A percentile compares a stretch with the other conserved stretches of the same genome.
Evolutionary conservation across 2,329 filamentous ascomycete genomes (phyloP).

Genomic region (Leptographium galeiforme): DNA sequence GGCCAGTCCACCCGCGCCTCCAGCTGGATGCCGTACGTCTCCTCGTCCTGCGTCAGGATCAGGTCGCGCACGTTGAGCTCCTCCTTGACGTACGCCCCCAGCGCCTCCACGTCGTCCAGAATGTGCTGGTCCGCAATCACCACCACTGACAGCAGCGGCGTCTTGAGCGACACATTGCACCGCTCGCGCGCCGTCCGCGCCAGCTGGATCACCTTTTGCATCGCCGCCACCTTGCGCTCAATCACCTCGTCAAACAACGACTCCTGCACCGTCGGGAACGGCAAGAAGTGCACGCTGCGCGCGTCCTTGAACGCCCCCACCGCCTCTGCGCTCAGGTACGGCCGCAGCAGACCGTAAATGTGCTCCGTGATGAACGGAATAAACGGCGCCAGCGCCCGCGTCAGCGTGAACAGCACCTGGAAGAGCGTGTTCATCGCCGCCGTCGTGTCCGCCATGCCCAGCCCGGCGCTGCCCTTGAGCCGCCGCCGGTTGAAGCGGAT

Average conservation of each 20-base stretch:
- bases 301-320: slow-evolving; percentile 50
- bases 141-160: slow-evolving; percentile 75
- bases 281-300: slow-evolving; percentile 82
- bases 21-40: slow-evolving; percentile 84
- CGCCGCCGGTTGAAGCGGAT: slow-evolving; percentile 88
- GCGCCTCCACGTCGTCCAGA: slow-evolving; percentile 70
- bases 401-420: slow-evolving; percentile 81
- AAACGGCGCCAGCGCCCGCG: slow-evolving; percentile 81
- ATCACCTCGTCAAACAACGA: slow-evolving; percentile 79
- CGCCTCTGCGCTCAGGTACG: slow-evolving; percentile 61
- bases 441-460: slow-evolving; percentile 71
- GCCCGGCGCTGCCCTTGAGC: slow-evolving; percentile 77
- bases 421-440: slow-evolving; percentile 91
- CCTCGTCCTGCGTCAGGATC: slow-evolving; percentile 73
- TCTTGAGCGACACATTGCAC: slow-evolving; percentile 74
- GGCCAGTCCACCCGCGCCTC: slow-evolving; percentile 87
- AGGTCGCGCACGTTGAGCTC: slow-evolving; percentile 85
- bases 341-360: slow-evolving; percentile 75
- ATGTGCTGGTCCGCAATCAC: slow-evolving; percentile 81
- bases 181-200: slow-evolving; percentile 77
- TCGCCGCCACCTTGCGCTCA: slow-evolving; percentile 73
- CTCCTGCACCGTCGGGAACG: slow-evolving; percentile 76
- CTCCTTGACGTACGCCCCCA: slow-evolving; percentile 80
- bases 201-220: slow-evolving; percentile 94
- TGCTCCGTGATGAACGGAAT: slow-evolving; percentile 91